A percentile compares a stretch with the other conserved stretches of the same genome.
These are phyloP conservation scores for Waltergamsia citrina DNA, from an alignment of 2,329 filamentous ascomycete genomes.

Conservation along the genomic window DNA sequence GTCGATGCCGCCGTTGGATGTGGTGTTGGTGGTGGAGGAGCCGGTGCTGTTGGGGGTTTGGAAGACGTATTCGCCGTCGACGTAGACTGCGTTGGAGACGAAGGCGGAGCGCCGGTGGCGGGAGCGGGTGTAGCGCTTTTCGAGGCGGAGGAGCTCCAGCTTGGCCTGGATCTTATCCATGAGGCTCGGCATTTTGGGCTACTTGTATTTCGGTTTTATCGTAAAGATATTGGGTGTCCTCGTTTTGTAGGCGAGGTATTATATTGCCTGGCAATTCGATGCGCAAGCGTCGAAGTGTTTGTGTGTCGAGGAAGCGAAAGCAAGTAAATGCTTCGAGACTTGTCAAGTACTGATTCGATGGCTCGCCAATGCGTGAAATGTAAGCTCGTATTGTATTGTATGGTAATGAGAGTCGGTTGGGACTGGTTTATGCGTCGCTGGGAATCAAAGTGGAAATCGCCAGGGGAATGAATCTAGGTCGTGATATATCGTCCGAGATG, in stretches of 20 bases:
- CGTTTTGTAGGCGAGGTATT: background rate
- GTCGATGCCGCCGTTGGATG: constrained; percentile 23
- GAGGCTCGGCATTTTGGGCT: constrained; percentile 37
- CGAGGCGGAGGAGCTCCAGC: constrained; percentile 87
- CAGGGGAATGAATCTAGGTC: no score
- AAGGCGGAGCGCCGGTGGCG: constrained; percentile 82
- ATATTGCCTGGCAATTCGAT: background rate
- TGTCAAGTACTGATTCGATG: no score
- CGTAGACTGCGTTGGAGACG: constrained; percentile 80
- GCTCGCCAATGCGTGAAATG: no score
- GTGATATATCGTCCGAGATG: no score
- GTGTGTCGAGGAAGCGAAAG: no score
- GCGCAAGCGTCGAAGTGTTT: background rate
- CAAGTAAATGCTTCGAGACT: no score
- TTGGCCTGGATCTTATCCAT: constrained; percentile 55
- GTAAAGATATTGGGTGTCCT: no score
- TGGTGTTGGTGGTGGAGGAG: constrained; percentile 38
- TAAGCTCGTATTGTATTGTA: no score
- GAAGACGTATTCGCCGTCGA: constrained; percentile 93
- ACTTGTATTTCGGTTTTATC: background rate
- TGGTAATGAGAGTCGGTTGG: no score
- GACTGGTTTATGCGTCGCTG: no score
- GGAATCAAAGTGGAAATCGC: no score
- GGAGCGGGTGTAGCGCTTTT: constrained; percentile 88
- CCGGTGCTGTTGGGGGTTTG: constrained; percentile 51